These are phyloP conservation scores for Tylopilus sp. DNA, from an alignment of 1,284 basidiomycete genomes.

Conservation along the genomic window DNA sequence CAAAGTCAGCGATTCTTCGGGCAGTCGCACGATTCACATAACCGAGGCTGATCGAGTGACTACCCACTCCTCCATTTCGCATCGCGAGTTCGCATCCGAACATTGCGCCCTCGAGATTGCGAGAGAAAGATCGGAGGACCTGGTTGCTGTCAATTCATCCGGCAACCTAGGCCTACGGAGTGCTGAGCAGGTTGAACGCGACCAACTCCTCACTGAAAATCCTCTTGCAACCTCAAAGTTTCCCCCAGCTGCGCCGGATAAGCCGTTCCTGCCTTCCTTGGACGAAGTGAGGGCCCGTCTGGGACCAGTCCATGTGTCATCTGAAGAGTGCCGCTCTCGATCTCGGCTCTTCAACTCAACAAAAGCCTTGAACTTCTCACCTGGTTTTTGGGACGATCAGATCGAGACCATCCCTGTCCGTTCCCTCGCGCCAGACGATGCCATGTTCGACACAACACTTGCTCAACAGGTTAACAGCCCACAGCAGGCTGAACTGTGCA, in stretches of 20 bases:
- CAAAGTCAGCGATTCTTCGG: conserved; percentile 63
- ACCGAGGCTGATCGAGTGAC: conserved; percentile 58
- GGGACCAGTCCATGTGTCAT: conserved; percentile 11
- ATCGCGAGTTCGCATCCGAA: conserved; percentile 62
- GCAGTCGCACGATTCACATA: conserved; percentile 50
- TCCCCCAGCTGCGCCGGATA: conserved; percentile 4
- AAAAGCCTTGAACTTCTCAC: conserved; percentile 18
- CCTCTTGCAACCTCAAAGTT: conserved; percentile 17
- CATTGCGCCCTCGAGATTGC: conserved; percentile 52
- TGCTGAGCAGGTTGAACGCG: conserved; percentile 68
- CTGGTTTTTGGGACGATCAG: conserved; percentile 25
- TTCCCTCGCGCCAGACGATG: conserved; percentile 12
- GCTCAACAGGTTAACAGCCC: conserved; percentile 15
- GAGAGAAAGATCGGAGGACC: conserved; percentile 34
- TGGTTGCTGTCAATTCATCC: conserved; percentile 21
- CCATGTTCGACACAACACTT: conserved; percentile 3
- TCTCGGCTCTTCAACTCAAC: conserved; percentile 48
- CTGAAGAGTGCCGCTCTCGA: conserved; percentile 2
- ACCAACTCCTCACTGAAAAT: conserved; percentile 34
- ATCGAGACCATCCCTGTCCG: conserved; percentile 42
- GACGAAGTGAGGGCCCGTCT: conserved; percentile 70
- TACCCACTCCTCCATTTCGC: conserved; percentile 66
- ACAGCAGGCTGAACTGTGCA: conserved; percentile 36
- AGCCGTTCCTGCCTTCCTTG: conserved; percentile 55
- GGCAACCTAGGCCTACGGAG: conserved; percentile 45